Evolutionary conservation across 2,329 filamentous ascomycete genomes (phyloP).

Genomic region (Cercospora zeae-maydis): DNA sequence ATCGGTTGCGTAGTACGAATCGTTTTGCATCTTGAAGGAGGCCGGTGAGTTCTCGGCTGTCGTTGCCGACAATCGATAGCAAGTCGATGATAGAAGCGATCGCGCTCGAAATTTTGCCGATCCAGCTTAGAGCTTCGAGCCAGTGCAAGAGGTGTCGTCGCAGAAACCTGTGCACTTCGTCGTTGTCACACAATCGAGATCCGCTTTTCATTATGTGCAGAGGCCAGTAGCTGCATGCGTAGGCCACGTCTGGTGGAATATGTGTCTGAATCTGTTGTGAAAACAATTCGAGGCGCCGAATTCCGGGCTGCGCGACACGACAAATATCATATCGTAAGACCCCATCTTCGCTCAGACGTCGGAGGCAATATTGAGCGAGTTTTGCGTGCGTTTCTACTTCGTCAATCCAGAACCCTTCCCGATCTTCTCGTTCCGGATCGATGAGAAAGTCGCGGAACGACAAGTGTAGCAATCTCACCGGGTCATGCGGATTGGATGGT

Average conservation of each 20-base stretch:
- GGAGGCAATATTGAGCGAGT: background rate
- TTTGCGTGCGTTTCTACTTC: background rate
- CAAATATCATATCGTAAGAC: too few relatives aligned
- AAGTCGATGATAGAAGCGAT: background rate
- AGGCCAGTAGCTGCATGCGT: background rate
- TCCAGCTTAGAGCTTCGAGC: background rate
- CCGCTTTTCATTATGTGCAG: background rate
- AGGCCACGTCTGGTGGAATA: background rate
- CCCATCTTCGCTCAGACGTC: background rate
- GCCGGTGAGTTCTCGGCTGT: background rate
- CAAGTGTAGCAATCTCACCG: too few relatives aligned
- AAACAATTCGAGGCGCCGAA: too few relatives aligned
- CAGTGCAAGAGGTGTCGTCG: background rate
- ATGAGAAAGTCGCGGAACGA: too few relatives aligned
- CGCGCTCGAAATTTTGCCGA: background rate
- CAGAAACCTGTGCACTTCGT: background rate
- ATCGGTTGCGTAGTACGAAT: background rate
- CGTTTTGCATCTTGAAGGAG: background rate
- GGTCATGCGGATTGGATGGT: too few relatives aligned
- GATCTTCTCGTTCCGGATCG: too few relatives aligned
- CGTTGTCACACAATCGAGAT: background rate
- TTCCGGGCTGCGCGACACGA: too few relatives aligned
- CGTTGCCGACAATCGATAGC: background rate
- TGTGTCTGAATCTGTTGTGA: too few relatives aligned
- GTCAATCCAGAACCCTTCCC: too few relatives aligned